Base-by-base conservation (phyloP, 1,139 yeast genomes). In the Yamadazyma epiphylla region DNA sequence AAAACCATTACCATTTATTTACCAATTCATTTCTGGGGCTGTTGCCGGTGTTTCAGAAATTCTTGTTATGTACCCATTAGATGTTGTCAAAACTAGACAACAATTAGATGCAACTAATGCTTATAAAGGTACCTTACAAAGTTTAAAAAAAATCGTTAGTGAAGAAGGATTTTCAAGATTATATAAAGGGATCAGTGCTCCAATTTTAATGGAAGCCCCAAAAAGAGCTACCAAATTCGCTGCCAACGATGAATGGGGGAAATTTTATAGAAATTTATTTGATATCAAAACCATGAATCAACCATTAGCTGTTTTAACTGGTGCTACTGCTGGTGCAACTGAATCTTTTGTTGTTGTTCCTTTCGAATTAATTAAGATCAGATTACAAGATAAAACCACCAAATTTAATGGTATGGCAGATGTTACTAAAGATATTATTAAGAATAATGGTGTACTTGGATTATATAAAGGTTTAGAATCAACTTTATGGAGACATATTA, bases 161-260 rank as follows among this genome's bases (percentile, higher is more conserved):
- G 81, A 77, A 43, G 99, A 94, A 61, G 99, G 98, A 25, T 70
- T 77, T 29, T 64, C 81, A 13, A 74, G 94, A 42, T 72, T 91
- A 38, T 94, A 91, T 62, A 80, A 89, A 57, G 98, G 98, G 43
- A 91, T 91, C 48, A 66, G 83, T 19, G 96, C 98, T 12, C 99
- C 99, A 27, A 86, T 91, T 48, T 71, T 91, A 51, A 91, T 91
- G 98, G 99, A 91, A 58, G 98, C 98, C n/a, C 98, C 98, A 41
- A 91, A 91, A 72, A 71, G 89, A 68, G 98, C 98, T 26, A 89
- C 96, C 43, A 91, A 91, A 63, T 91, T 91, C 54, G 97, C 97
- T 32, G 96, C 97, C 41, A 91, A 94, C 55, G 98, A 94, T 56
- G 91, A 88, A 59, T 91, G 96, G 85, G 94, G 96, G 33, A 81